Evolutionary conservation across 805 yeast species (phyloP), one percentile per base, ranked within the genome.

Genomic region (Blastobotrys mokoenaii): DNA sequence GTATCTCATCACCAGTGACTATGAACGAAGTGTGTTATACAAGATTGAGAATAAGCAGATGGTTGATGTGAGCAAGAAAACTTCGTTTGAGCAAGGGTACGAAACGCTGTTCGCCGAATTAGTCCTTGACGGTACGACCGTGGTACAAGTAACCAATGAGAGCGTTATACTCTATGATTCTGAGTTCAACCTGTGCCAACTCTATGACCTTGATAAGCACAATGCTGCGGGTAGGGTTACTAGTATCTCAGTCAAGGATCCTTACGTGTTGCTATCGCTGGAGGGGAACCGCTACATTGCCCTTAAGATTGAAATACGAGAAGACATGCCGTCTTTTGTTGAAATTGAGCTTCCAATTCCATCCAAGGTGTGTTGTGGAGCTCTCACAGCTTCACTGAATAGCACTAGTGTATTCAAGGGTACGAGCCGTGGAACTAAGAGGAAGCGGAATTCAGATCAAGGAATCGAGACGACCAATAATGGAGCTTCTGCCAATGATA

Each of bases 91-190:
- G 46, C 74, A 77, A 47, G 74, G 79, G 45, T 77, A 77, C 29
- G 66, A 73, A 12, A 86, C 95, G 0, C 68, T 86, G 9, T 77
- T 77, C 31, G 78, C 84, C 56, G 84, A 82, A 17, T 77, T 80
- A 36, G 63, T 83, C 46, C 70, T 73, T 40, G 59, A 64, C 4
- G 69, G 79, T 6, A 72, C 76, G 33, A 72, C 77, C 53, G 77
- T 86, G 32, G 73, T 87, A 14, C 96, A 88, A 59, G 77, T 86
- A 1, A 80, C 93, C 1, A 76, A 83, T 0, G 73, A 76, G 33
- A 79, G 77, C 43, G 71, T 87, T 27, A 70, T 73, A 27, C 58
- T 85, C 2, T 86, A 78, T 60, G 53, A 54, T 35, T 44, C 54
- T 3, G 49, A 43, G 4, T 44, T 51, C 38, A 16, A 34, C 12